Percentiles rank a stretch among this genome's conserved stretches.
phyloP scores from a whole-genome alignment of 2,329 filamentous ascomycete species.

The Lasiodiplodia hormozganensis region DNA sequence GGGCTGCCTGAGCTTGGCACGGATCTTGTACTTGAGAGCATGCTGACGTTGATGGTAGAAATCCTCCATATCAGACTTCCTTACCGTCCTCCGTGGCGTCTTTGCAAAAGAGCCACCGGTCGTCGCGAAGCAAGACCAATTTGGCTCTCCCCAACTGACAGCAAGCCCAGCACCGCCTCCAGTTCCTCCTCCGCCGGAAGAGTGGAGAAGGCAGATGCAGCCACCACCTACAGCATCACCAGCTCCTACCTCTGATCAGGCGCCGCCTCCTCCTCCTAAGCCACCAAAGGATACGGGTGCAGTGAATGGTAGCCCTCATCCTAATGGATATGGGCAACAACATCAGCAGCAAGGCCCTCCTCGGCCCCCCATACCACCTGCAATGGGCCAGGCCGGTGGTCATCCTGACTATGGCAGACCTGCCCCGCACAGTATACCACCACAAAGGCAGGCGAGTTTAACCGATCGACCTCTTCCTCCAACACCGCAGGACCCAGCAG shows the following conservation, averaged over 20 bases:
- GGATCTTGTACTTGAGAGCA: background rate
- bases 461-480: conserved; percentile 38
- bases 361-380: conserved; percentile 43
- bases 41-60: conserved; percentile 60
- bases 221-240: conserved; percentile 43
- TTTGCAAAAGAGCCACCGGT: conserved; percentile 97
- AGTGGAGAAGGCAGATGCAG: conserved; percentile 49
- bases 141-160: conserved; percentile 38
- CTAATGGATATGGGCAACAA: conserved; percentile 35
- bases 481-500: conserved; percentile 31
- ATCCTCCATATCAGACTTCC: conserved; percentile 81
- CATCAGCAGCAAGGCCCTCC: conserved; percentile 33
- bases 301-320: conserved; percentile 13
- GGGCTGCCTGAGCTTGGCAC: background rate
- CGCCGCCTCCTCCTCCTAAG: conserved; percentile 52
- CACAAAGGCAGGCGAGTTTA: conserved; percentile 35
- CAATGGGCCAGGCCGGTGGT: conserved; percentile 28
- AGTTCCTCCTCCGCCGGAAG: conserved; percentile 74
- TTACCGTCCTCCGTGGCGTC: conserved; percentile 81
- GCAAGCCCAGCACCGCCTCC: conserved; percentile 59
- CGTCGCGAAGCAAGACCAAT: conserved; percentile 65
- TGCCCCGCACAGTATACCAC: conserved; percentile 34
- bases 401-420: conserved; percentile 33
- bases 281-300: conserved; percentile 48
- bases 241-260: conserved; percentile 34